Percentiles rank a stretch among this genome's conserved stretches.
Evolutionary conservation across 257 asterid genomes (phyloP).

Genomic region (Nicotiana otophora): DNA sequence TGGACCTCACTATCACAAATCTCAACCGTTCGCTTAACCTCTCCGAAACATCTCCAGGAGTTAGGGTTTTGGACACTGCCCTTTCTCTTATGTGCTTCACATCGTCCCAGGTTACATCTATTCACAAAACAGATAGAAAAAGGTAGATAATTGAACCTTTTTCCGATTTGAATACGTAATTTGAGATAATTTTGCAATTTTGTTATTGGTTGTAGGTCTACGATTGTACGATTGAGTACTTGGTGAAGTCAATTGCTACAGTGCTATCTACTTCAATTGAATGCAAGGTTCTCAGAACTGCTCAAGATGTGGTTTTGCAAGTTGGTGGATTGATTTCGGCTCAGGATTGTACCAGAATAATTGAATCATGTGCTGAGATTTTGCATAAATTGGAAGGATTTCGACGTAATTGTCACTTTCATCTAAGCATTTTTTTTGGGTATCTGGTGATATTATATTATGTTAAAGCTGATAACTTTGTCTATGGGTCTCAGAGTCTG

Average conservation of each 20-base stretch:
- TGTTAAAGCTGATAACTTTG: background rate
- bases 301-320: conserved; percentile 32
- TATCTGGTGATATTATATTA: background rate
- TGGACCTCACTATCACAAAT: conserved; percentile 32
- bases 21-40: conserved; percentile 64
- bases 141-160: background rate
- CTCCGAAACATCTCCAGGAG: conserved; percentile 33
- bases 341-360: conserved; percentile 31
- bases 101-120: conserved; percentile 51
- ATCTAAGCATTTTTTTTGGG: background rate
- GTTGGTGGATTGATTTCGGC: conserved; percentile 49
- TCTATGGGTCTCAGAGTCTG: background rate
- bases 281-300: conserved; percentile 36
- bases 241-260: conserved; percentile 44
- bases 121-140: background rate
- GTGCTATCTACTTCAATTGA: conserved; percentile 53
- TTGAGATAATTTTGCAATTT: background rate
- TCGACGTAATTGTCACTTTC: conserved; percentile 30
- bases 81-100: conserved; percentile 74
- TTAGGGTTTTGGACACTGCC: conserved; percentile 56
- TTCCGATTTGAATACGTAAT: background rate
- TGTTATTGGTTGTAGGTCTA: conserved; percentile 36
- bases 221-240: conserved; percentile 41
- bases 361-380: conserved; percentile 42
- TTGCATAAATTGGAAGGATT: conserved; percentile 33